A percentile compares a stretch with the other conserved stretches of the same genome.
phyloP scores from a whole-genome alignment of 441 rosid genomes.

The Adansonia madagascariensis region DNA sequence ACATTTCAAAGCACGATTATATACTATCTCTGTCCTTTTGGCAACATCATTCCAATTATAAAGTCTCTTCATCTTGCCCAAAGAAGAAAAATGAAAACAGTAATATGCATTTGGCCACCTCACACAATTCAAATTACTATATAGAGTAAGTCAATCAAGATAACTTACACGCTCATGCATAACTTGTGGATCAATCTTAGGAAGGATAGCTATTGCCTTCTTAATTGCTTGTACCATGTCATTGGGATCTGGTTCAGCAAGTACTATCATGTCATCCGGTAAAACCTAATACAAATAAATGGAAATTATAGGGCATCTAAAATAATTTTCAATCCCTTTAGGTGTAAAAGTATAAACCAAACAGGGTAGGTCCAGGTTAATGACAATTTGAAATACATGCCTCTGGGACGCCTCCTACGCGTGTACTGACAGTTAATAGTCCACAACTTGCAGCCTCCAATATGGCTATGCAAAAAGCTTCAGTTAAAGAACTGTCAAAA shows the following conservation, averaged over 20 bases:
- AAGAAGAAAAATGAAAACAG: neutral
- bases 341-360: slow-evolving; percentile 6
- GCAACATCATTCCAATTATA: slow-evolving; percentile 98
- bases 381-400: slow-evolving; percentile 43
- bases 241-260: slow-evolving; percentile 90
- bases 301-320: slow-evolving; percentile 21
- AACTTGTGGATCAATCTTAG: slow-evolving; percentile 77
- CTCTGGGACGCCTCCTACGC: slow-evolving; percentile 99
- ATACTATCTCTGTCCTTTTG: slow-evolving; percentile 90
- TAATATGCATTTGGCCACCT: slow-evolving; percentile 23
- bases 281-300: slow-evolving; percentile 49
- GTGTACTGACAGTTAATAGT: slow-evolving; percentile 88
- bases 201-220: slow-evolving; percentile 83
- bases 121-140: slow-evolving; percentile 15
- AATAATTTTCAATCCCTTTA: slow-evolving; percentile 3
- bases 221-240: slow-evolving; percentile 86
- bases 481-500: slow-evolving; percentile 82
- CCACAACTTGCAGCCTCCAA: slow-evolving; percentile 99
- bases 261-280: slow-evolving; percentile 97
- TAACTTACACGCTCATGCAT: slow-evolving; percentile 86
- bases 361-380: slow-evolving; percentile 9
- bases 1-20: slow-evolving; percentile 74
- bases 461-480: slow-evolving; percentile 98
- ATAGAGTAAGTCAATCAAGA: neutral
- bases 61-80: slow-evolving; percentile 77